These are phyloP conservation scores for Avena eriantha DNA, from an alignment of 176 grass and related monocot genomes.

Conservation along the genomic window DNA sequence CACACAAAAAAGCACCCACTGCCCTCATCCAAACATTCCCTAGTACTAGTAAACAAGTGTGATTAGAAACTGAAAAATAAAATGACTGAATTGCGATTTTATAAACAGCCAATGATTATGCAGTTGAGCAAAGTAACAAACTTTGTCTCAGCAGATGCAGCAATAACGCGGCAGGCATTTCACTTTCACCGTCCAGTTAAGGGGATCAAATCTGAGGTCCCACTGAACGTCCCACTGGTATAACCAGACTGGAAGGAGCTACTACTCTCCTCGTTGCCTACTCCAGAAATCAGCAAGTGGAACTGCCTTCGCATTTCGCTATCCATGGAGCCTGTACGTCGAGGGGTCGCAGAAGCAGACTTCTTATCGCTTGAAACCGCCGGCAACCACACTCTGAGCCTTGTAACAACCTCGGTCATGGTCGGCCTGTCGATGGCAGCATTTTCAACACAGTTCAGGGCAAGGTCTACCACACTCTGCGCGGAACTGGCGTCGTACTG, in stretches of 20 bases:
- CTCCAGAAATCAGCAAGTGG: conserved; percentile 5
- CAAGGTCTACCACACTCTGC: conserved; percentile 24
- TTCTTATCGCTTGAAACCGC: background rate
- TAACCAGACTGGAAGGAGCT: background rate
- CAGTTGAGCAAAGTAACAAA: background rate
- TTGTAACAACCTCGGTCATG: conserved; percentile 4
- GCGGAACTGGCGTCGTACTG: conserved; percentile 19
- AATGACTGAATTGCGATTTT: background rate
- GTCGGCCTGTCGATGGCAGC: background rate
- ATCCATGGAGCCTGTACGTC: background rate
- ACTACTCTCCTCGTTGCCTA: background rate
- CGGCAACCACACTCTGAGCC: conserved; percentile 2
- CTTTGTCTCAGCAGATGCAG: background rate
- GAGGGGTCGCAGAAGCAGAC: background rate
- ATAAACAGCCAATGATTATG: background rate
- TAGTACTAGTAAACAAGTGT: background rate
- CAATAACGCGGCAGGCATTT: background rate
- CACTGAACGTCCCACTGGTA: background rate
- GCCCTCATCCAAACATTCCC: no score
- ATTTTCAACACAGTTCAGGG: conserved; percentile 1
- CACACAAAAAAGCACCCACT: background rate
- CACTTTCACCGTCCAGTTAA: background rate
- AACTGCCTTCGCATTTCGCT: background rate
- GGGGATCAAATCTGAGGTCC: background rate
- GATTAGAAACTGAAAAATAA: background rate